Evolutionary conservation across 2,329 filamentous ascomycete species (phyloP).

Genomic region (Colletotrichum tanaceti): DNA sequence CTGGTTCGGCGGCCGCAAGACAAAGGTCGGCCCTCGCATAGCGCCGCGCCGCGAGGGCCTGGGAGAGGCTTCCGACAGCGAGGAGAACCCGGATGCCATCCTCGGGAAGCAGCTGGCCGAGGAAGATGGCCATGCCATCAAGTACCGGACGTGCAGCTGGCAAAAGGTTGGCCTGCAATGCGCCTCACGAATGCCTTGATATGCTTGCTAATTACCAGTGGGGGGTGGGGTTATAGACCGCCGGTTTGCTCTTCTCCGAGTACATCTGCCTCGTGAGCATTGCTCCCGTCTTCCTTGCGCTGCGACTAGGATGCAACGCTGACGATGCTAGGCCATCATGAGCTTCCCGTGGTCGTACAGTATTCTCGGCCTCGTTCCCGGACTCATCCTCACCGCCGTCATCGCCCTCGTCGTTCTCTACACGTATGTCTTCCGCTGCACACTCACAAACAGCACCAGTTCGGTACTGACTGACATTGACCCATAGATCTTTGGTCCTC

Average conservation of each 20-base stretch:
- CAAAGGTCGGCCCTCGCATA: constrained; percentile 64
- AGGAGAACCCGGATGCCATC: constrained; percentile 61
- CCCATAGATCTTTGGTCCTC: constrained; percentile 50
- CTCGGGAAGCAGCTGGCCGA: constrained; percentile 77
- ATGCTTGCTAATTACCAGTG: constrained; percentile 46
- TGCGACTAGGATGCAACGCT: constrained; percentile 32
- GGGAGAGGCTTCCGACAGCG: constrained; percentile 52
- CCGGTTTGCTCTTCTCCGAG: constrained; percentile 89
- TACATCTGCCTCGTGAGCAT: constrained; percentile 71
- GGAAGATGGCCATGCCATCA: constrained; percentile 82
- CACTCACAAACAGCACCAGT: not conserved
- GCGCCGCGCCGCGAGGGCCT: constrained; percentile 56
- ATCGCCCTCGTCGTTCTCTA: constrained; percentile 85
- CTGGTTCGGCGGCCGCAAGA: constrained; percentile 53
- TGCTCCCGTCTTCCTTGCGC: too few relatives aligned
- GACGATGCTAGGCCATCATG: constrained; percentile 74
- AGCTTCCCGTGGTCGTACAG: constrained; percentile 96
- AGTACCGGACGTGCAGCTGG: constrained; percentile 95
- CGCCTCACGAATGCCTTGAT: not conserved
- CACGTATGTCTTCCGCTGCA: constrained; percentile 59
- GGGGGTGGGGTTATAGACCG: constrained; percentile 68
- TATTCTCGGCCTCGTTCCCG: constrained; percentile 85
- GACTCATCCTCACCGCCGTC: constrained; percentile 81
- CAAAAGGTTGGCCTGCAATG: constrained; percentile 67
- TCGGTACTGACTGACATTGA: constrained; percentile 39